Conservation (phyloP, 2,329 filamentous ascomycete genomes). For the Thelonectria rubi region DNA sequence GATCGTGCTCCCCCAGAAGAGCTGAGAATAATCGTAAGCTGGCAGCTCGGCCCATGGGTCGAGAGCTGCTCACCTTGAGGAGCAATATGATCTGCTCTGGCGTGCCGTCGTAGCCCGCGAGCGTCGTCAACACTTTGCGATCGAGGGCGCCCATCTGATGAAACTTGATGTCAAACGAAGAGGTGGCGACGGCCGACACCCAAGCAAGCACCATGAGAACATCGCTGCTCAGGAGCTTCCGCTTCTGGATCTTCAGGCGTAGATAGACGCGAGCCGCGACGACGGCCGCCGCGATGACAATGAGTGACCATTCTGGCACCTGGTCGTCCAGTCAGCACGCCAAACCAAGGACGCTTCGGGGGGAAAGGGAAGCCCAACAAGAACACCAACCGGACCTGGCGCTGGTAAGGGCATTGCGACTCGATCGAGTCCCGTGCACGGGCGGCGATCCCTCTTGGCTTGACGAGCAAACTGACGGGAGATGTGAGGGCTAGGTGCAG, state of each 20-base stretch:
- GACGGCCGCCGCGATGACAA: constrained; percentile 17
- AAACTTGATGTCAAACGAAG: background rate
- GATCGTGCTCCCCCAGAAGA: constrained; percentile 26
- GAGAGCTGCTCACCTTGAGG: background rate
- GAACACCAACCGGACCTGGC: background rate
- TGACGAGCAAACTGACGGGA: background rate
- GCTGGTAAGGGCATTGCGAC: background rate
- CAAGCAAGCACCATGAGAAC: constrained; percentile 24
- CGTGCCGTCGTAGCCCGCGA: constrained; percentile 20
- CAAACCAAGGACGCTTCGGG: background rate
- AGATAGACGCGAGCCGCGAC: constrained; percentile 31
- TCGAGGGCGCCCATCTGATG: constrained; percentile 19
- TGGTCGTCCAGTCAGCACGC: constrained; percentile 6
- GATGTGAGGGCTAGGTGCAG: background rate
- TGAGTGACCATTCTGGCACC: constrained; percentile 28
- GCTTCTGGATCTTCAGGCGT: constrained; percentile 27
- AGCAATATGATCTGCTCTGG: background rate
- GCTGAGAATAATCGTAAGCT: constrained; percentile 8
- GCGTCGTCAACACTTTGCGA: constrained; percentile 17
- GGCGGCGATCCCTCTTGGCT: background rate
- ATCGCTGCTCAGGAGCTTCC: constrained; percentile 15
- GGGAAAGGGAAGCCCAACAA: background rate
- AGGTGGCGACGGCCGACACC: background rate
- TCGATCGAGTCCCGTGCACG: background rate
- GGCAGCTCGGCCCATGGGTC: background rate